These are phyloP conservation scores for Claviceps sp. DNA, from an alignment of 2,329 filamentous ascomycete species.

Conservation along the genomic window DNA sequence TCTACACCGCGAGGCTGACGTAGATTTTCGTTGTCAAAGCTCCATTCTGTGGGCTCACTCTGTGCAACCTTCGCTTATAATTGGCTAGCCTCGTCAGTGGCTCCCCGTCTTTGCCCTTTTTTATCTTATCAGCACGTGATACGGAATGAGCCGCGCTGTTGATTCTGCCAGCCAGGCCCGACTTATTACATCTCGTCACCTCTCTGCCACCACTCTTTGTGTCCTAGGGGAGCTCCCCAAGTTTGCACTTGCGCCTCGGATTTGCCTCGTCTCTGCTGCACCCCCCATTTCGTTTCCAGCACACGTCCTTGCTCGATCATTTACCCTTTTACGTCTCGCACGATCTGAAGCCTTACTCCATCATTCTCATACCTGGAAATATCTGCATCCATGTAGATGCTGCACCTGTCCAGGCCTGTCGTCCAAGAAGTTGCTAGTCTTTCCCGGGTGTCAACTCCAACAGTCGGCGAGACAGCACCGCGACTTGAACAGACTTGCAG, in stretches of 20 bases:
- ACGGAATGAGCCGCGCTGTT: constrained; percentile 16
- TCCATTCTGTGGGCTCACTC: not conserved
- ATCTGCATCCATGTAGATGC: constrained; percentile 23
- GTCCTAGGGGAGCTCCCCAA: constrained; percentile 20
- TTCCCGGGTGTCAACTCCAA: constrained; percentile 3
- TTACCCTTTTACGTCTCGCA: not conserved
- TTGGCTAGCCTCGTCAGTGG: constrained; percentile 1
- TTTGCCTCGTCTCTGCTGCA: constrained; percentile 6
- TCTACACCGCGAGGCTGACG: not conserved
- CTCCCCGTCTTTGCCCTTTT: not conserved
- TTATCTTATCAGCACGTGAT: constrained; percentile 23
- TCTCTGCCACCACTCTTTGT: constrained; percentile 10
- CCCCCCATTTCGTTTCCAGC: not conserved
- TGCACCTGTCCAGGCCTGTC: constrained; percentile 17
- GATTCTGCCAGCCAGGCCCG: constrained; percentile 13
- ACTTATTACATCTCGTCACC: constrained; percentile 20
- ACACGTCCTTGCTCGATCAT: not conserved
- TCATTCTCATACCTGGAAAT: constrained; percentile 2
- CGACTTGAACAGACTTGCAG: not conserved
- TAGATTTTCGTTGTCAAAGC: not conserved
- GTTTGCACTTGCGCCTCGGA: constrained; percentile 17
- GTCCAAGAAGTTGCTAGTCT: constrained; percentile 20
- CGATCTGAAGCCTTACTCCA: not conserved
- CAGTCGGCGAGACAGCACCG: not conserved
- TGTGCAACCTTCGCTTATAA: not conserved